phyloP scores from a whole-genome alignment of 768 basidiomycete genomes.

The Calocybe cyanea region DNA sequence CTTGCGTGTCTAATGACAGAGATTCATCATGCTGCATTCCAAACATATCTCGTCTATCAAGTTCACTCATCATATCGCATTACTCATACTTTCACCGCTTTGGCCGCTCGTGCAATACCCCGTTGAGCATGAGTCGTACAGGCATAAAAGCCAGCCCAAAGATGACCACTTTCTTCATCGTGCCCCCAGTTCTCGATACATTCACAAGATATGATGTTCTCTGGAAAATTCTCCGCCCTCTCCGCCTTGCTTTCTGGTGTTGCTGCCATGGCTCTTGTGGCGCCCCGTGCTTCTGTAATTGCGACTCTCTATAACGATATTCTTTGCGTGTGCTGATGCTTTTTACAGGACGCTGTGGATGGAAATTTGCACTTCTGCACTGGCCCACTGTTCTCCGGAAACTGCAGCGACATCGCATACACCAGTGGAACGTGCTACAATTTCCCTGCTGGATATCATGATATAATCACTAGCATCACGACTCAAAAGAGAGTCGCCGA shows the following conservation, averaged over 20 bases:
- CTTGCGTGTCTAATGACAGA: no score
- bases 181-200: no score
- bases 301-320: neutral
- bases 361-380: constrained; percentile 8
- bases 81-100: no score
- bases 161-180: no score
- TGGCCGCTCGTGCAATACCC: no score
- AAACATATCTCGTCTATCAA: no score
- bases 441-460: constrained; percentile 5
- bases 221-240: neutral
- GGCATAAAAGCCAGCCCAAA: no score
- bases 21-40: no score
- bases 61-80: no score
- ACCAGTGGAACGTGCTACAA: constrained; percentile 6
- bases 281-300: neutral
- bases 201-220: neutral
- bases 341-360: neutral
- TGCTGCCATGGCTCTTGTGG: neutral
- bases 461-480: constrained; percentile 7
- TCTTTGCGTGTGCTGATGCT: neutral
- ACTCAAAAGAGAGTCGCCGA: neutral
- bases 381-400: constrained; percentile 6
- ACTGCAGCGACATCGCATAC: constrained; percentile 11
- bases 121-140: no score
- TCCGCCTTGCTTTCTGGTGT: neutral